Percentiles rank a stretch among this genome's conserved stretches.
Evolutionary conservation across 176 grass and related monocot genomes (phyloP).

Genomic region (Puya raimondii): DNA sequence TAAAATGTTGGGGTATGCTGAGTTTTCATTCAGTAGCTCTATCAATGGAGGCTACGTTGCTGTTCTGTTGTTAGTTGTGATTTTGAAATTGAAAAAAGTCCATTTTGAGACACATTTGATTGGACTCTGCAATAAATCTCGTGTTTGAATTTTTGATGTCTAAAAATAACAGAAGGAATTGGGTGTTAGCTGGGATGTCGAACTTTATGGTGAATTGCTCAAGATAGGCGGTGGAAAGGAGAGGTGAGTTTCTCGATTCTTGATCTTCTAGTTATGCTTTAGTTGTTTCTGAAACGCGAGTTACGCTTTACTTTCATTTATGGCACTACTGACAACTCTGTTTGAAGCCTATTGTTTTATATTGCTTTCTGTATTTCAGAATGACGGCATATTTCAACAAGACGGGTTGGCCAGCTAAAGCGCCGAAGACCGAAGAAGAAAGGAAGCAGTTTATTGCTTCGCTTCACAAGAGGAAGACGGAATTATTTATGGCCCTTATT

Average conservation of each 20-base stretch:
- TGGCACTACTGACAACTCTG: too few relatives aligned
- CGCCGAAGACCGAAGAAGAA: conserved; percentile 64
- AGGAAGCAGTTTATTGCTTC: conserved; percentile 82
- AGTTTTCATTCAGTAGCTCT: too few relatives aligned
- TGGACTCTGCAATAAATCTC: background rate
- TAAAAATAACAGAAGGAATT: conserved; percentile 54
- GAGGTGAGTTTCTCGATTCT: conserved; percentile 35
- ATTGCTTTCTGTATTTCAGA: conserved; percentile 19
- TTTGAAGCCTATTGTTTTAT: background rate
- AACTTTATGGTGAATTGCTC: conserved; percentile 84
- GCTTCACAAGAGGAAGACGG: conserved; percentile 94
- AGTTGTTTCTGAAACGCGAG: too few relatives aligned
- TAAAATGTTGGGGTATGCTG: too few relatives aligned
- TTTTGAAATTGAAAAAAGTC: too few relatives aligned
- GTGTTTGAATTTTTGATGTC: conserved; percentile 6
- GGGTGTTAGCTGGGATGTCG: conserved; percentile 77
- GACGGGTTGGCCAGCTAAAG: conserved; percentile 67
- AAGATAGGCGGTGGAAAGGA: conserved; percentile 97
- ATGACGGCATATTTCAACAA: conserved; percentile 98
- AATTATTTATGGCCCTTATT: conserved; percentile 87
- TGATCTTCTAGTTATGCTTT: background rate
- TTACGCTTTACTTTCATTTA: too few relatives aligned
- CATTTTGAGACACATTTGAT: too few relatives aligned
- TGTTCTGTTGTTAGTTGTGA: too few relatives aligned
- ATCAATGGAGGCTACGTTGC: too few relatives aligned